Evolutionary conservation across 495 filamentous ascomycete genomes (phyloP), one percentile per base, ranked within the genome.

Genomic region (Podospora didyma): DNA sequence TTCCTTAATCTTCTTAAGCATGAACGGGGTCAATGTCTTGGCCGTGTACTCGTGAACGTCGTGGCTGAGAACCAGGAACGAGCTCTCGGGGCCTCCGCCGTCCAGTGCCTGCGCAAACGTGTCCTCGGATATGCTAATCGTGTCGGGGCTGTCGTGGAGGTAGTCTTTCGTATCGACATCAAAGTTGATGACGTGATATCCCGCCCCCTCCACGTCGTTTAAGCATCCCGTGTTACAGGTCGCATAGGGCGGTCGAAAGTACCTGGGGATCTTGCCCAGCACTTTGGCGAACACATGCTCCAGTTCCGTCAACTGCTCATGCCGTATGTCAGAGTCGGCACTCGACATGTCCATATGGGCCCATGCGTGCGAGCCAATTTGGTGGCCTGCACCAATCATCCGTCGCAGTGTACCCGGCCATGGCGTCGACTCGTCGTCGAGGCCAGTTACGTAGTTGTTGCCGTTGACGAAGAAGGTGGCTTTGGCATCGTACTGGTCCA

Each of bases 401-500:
- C 71, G 67, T 7, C 55, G 62, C n/a, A 73, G 56, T 2, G 60
- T 56, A 3, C 20, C 42, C 11, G 63, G 59, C 60, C 62, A 73
- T 0, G 61, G 59, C 0, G 78, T 75, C 7, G 77, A 67, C 3
- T 66, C 64, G 22, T 69, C 61, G 37, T 59, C 61, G 44, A 87
- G 84, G 2, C 77, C 79, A 47, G 82, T 84, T 47, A 75, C 78
- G 53, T 79, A 80, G 67, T 88, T 88, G 71, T 82, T 79, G 9
- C 86, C 87, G 37, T 83, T 88, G 61, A 90, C 69, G 68, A 89
- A 90, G 67, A 90, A 90, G 12, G 87, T 89, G 2, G 82, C 86
- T 50, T 81, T 83, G 16, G 79, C 80, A 17, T 73, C 65, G 64
- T 86, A 83, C 24, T 69, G 64, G 23, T 60, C 63, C 2, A 71